phyloP scores from a whole-genome alignment of 345 rosid species.

The Hibiscus syriacus region DNA sequence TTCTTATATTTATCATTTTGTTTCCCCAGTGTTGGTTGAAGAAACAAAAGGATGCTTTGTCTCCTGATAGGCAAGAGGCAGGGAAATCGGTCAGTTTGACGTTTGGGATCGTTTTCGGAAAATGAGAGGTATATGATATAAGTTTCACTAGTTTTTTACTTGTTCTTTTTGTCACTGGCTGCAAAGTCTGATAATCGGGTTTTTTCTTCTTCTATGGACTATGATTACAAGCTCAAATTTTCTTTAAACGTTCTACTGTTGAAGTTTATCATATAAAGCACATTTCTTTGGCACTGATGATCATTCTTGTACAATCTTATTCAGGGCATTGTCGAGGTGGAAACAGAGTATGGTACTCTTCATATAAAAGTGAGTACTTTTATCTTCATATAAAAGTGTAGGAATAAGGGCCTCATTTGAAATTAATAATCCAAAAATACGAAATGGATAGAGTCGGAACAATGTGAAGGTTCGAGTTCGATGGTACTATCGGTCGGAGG shows the following conservation, averaged over 20 bases:
- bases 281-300: not conserved
- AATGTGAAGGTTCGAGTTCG: no score
- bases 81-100: constrained; percentile 68
- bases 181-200: not conserved
- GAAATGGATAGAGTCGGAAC: no score
- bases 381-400: no score
- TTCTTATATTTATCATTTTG: not conserved
- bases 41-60: constrained; percentile 73
- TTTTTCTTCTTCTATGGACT: no score
- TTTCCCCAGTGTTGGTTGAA: constrained; percentile 84
- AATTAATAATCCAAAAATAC: no score
- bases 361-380: constrained; percentile 60
- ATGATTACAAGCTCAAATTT: not conserved
- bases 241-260: not conserved
- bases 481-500: no score
- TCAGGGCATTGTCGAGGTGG: constrained; percentile 80
- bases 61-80: constrained; percentile 59
- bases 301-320: constrained; percentile 1
- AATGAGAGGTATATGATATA: constrained; percentile 60
- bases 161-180: not conserved
- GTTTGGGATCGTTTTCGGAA: constrained; percentile 83
- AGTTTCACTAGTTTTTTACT: not conserved
- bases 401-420: no score
- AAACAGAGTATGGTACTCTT: constrained; percentile 69
- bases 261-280: not conserved